These are phyloP conservation scores for Solanum lycopersicoides DNA, from an alignment of 257 asterid genomes.

Conservation along the genomic window DNA sequence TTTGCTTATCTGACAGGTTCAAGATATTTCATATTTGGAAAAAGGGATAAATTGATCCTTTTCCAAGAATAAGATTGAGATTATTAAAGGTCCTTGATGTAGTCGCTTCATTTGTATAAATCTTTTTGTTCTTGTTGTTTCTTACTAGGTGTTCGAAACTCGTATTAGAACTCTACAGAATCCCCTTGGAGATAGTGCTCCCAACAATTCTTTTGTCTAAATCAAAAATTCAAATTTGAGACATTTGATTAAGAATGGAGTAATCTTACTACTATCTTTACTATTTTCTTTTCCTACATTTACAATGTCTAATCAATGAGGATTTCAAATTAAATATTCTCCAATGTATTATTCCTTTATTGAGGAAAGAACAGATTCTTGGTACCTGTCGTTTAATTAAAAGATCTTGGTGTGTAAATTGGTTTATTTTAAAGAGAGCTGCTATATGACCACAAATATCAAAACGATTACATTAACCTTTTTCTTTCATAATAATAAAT, in stretches of 20 bases:
- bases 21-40: background rate
- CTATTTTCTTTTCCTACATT: background rate
- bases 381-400: background rate
- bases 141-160: no score
- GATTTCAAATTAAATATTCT: background rate
- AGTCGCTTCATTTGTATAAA: background rate
- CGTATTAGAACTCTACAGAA: no score
- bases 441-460: background rate
- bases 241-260: fast-evolving
- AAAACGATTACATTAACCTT: background rate
- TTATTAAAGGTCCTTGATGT: no score
- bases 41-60: background rate
- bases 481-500: background rate
- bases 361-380: background rate
- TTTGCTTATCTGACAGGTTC: background rate
- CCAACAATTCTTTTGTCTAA: fast-evolving
- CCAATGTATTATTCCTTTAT: background rate
- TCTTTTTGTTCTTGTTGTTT: no score
- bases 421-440: background rate
- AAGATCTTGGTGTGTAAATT: background rate
- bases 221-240: fast-evolving
- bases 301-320: background rate
- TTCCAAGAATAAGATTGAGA: background rate
- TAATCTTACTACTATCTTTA: background rate
- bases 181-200: fast-evolving